Percentiles rank a stretch among this genome's conserved stretches.
Conservation (phyloP, 2,329 filamentous ascomycete genomes). For the Rosellinia necatrix region DNA sequence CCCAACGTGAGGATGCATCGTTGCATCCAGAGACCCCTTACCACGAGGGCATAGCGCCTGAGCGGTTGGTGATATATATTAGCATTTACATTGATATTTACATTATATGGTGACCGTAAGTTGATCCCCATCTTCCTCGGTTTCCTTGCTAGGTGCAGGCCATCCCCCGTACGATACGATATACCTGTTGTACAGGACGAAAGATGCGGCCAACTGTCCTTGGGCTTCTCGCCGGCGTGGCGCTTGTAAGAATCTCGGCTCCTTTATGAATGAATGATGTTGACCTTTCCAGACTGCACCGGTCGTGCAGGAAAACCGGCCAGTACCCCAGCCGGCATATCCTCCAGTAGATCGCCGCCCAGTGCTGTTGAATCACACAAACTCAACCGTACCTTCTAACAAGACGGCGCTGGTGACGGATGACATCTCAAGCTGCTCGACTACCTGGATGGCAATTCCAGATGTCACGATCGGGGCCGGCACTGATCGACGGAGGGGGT, state of each 20-base stretch:
- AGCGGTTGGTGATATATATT: constrained; percentile 6
- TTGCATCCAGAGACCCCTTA: constrained; percentile 8
- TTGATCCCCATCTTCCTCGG: neutral
- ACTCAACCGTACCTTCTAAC: constrained; percentile 3
- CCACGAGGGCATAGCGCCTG: too few species aligned
- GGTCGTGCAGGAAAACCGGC: constrained; percentile 8
- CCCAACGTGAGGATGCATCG: constrained; percentile 18
- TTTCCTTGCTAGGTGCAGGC: neutral
- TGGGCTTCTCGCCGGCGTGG: constrained; percentile 7
- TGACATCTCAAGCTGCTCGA: constrained; percentile 37
- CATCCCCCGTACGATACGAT: neutral
- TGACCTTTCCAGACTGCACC: constrained; percentile 26
- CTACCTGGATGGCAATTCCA: constrained; percentile 35
- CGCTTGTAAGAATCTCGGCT: constrained; percentile 17
- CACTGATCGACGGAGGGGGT: constrained; percentile 36
- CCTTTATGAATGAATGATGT: constrained; percentile 2
- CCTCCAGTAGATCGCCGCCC: constrained; percentile 6
- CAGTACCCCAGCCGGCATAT: constrained; percentile 2
- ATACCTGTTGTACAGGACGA: neutral
- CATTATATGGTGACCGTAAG: neutral
- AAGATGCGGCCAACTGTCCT: constrained; percentile 17
- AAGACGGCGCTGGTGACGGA: constrained; percentile 26
- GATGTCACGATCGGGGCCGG: constrained; percentile 36
- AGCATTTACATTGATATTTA: too few species aligned
- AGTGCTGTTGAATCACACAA: constrained; percentile 17